Conservation (phyloP, 495 filamentous ascomycete genomes). For the Lophiostoma macrostomum region DNA sequence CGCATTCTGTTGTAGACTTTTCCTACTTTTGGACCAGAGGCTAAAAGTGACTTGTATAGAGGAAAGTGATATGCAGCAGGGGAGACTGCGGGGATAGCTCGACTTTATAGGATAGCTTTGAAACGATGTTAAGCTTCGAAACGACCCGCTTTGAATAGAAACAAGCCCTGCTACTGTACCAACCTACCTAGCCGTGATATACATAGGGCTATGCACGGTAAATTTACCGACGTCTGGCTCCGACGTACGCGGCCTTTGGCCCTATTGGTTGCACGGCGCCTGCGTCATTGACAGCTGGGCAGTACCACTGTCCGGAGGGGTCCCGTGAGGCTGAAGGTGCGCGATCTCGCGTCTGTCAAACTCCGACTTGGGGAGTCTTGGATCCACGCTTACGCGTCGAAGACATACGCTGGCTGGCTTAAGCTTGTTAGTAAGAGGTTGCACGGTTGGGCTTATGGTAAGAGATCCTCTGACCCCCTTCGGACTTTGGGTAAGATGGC, state of each 20-base stretch:
- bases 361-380: no score
- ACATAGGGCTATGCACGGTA: no score
- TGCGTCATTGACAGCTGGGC: slow-evolving; percentile 16
- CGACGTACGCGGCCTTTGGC: slow-evolving; percentile 21
- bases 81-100: not conserved
- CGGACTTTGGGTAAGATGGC: no score
- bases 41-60: no score
- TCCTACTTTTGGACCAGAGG: no score
- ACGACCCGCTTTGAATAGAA: not conserved
- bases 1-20: not conserved
- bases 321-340: slow-evolving; percentile 26
- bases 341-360: no score
- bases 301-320: slow-evolving; percentile 20
- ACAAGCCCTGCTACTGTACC: not conserved
- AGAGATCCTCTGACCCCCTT: no score
- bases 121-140: not conserved
- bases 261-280: slow-evolving; percentile 9
- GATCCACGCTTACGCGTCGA: no score
- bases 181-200: slow-evolving; percentile 2
- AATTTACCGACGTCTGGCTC: no score
- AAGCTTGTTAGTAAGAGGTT: no score
- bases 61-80: not conserved
- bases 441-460: no score
- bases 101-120: not conserved
- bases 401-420: no score